These are phyloP conservation scores for Talaromyces ruber DNA, from an alignment of 495 filamentous ascomycete genomes.

Conservation along the genomic window DNA sequence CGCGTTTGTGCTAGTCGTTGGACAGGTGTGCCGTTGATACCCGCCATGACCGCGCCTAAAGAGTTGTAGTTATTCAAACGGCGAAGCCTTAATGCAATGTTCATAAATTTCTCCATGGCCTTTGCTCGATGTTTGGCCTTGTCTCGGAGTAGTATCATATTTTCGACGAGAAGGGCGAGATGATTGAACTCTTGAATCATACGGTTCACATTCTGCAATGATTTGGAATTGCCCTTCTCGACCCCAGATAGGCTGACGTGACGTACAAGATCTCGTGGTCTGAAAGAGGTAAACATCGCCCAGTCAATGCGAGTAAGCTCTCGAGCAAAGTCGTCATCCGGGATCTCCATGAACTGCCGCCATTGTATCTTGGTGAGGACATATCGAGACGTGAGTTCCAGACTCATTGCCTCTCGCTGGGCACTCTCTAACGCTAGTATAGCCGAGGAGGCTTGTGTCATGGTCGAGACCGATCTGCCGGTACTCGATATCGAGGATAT, in stretches of 20 bases:
- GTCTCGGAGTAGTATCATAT: slow-evolving; percentile 85
- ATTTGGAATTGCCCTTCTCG: slow-evolving; percentile 66
- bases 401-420: slow-evolving; percentile 57
- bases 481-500: slow-evolving; percentile 31
- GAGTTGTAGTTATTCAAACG: slow-evolving; percentile 96
- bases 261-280: slow-evolving; percentile 86
- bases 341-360: slow-evolving; percentile 71
- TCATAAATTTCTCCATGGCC: slow-evolving; percentile 92
- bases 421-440: slow-evolving; percentile 58
- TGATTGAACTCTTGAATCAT: slow-evolving; percentile 98
- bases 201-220: slow-evolving; percentile 76
- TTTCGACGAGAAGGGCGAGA: slow-evolving; percentile 81
- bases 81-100: slow-evolving; percentile 69
- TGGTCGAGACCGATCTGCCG: slow-evolving; percentile 29
- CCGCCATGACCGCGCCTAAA: slow-evolving; percentile 84
- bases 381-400: slow-evolving; percentile 52
- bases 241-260: slow-evolving; percentile 71
- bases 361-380: slow-evolving; percentile 71
- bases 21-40: slow-evolving; percentile 80
- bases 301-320: slow-evolving; percentile 95
- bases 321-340: slow-evolving; percentile 74
- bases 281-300: slow-evolving; percentile 94
- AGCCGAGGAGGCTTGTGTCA: slow-evolving; percentile 36
- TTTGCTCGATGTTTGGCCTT: slow-evolving; percentile 91
- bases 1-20: slow-evolving; percentile 79